Evolutionary conservation across 2,329 filamentous ascomycete genomes (phyloP).

Genomic region (Fusarium clavum): DNA sequence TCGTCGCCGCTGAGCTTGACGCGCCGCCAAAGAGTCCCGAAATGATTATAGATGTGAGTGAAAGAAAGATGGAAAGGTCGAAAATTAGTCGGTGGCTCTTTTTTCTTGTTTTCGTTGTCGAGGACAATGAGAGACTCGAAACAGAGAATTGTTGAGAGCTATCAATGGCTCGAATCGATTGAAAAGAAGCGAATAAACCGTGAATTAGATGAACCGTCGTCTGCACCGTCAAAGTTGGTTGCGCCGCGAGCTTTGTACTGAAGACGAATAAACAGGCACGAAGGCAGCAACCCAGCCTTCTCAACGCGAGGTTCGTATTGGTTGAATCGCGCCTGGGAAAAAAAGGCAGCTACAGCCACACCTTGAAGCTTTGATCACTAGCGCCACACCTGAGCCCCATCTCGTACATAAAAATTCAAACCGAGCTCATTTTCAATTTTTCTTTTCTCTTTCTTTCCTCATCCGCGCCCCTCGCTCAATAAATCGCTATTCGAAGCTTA

Average conservation of each 20-base stretch:
- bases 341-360: slow-evolving; percentile 38
- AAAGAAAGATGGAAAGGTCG: slow-evolving; percentile 2
- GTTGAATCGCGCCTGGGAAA: slow-evolving; percentile 31
- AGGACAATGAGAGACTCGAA: not conserved
- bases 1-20: slow-evolving; percentile 58
- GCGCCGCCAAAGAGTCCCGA: slow-evolving; percentile 70
- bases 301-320: slow-evolving; percentile 45
- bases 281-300: slow-evolving; percentile 47
- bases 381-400: slow-evolving; percentile 37
- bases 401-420: slow-evolving; percentile 45
- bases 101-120: slow-evolving; percentile 4
- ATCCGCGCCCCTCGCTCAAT: slow-evolving; percentile 89
- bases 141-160: not conserved
- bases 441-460: slow-evolving; percentile 48
- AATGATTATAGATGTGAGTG: slow-evolving; percentile 61
- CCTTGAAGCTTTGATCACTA: slow-evolving; percentile 28
- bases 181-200: not conserved
- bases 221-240: slow-evolving; percentile 16
- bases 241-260: slow-evolving; percentile 41
- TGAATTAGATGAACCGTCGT: not conserved
- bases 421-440: slow-evolving; percentile 9
- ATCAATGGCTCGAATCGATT: not conserved
- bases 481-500: slow-evolving; percentile 99
- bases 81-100: slow-evolving; percentile 18
- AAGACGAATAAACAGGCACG: slow-evolving; percentile 42